Evolutionary conservation across 176 grass and related monocot species (phyloP).

Genomic region (Phoenix dactylifera): DNA sequence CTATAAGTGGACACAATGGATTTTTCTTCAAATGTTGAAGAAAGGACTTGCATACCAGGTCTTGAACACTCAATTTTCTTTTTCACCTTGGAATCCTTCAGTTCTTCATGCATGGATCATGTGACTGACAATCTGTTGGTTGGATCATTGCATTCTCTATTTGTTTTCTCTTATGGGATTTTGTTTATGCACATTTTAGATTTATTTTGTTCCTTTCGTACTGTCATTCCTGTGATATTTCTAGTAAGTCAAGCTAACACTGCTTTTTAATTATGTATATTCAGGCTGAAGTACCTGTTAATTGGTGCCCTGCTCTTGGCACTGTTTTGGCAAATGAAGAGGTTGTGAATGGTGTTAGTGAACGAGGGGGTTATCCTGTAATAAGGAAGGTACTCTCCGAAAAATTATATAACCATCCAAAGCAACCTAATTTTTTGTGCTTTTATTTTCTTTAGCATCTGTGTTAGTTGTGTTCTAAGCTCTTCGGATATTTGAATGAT

Average conservation of each 20-base stretch:
- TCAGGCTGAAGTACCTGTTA: conserved; percentile 97
- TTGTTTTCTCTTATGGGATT: neutral
- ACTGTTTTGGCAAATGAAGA: conserved; percentile 97
- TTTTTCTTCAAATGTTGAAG: conserved; percentile 93
- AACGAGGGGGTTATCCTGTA: conserved; percentile 93
- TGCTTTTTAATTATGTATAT: conserved; percentile 33
- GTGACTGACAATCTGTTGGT: neutral
- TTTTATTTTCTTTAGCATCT: conserved; percentile 1
- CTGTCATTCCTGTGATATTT: conserved; percentile 42
- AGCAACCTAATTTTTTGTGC: neutral
- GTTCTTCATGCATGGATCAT: conserved; percentile 1
- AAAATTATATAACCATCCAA: conserved; percentile 3
- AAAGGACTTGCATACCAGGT: conserved; percentile 96
- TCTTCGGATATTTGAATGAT: neutral
- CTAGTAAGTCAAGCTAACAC: conserved; percentile 57
- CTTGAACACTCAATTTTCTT: conserved; percentile 13
- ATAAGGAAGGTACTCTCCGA: conserved; percentile 56
- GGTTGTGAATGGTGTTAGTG: conserved; percentile 85
- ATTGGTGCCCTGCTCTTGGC: conserved; percentile 99
- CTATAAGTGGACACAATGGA: conserved; percentile 99
- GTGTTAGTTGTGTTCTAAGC: conserved; percentile 5
- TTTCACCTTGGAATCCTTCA: conserved; percentile 1
- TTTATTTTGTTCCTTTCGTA: conserved; percentile 28
- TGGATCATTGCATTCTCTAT: conserved; percentile 16
- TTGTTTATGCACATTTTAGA: conserved; percentile 4